Evolutionary conservation across 1,284 basidiomycete genomes (phyloP).

Genomic region (Ganoderma leucocontextum): DNA sequence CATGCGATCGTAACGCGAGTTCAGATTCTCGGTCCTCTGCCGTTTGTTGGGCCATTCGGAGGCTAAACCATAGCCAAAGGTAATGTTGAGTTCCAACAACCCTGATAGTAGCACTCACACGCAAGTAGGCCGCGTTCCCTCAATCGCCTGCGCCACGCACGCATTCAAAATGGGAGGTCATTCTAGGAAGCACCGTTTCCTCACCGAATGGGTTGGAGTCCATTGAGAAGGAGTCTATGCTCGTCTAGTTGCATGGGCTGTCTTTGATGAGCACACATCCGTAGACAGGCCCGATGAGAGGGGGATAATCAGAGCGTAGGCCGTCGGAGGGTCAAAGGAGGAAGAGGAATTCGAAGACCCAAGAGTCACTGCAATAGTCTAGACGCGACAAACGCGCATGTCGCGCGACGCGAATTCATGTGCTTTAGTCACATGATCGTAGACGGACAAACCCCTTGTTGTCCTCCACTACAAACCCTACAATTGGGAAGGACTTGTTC

Average conservation of each 20-base stretch:
- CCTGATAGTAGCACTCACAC: constrained; percentile 8
- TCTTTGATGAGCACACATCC: neutral
- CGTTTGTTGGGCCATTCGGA: constrained; percentile 46
- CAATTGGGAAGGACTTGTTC: too few relatives aligned
- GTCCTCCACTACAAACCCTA: too few relatives aligned
- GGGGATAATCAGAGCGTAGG: neutral
- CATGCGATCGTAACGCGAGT: constrained; percentile 72
- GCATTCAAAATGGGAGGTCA: neutral
- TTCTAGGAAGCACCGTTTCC: neutral
- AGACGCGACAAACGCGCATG: neutral
- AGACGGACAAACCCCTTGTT: too few relatives aligned
- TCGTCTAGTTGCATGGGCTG: constrained; percentile 10
- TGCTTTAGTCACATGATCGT: too few relatives aligned
- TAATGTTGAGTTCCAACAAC: neutral
- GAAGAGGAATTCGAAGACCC: neutral
- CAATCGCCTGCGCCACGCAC: neutral
- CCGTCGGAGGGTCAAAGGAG: neutral
- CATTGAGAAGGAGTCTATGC: constrained; percentile 23
- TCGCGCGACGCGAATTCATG: too few relatives aligned
- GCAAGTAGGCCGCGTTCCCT: neutral
- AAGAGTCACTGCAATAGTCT: too few relatives aligned
- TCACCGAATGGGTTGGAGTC: constrained; percentile 25
- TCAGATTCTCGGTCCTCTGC: constrained; percentile 58
- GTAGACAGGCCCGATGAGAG: neutral
- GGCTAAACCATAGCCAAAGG: neutral